Base-by-base conservation (phyloP, 495 filamentous ascomycete genomes). In the Apodospora peruviana region DNA sequence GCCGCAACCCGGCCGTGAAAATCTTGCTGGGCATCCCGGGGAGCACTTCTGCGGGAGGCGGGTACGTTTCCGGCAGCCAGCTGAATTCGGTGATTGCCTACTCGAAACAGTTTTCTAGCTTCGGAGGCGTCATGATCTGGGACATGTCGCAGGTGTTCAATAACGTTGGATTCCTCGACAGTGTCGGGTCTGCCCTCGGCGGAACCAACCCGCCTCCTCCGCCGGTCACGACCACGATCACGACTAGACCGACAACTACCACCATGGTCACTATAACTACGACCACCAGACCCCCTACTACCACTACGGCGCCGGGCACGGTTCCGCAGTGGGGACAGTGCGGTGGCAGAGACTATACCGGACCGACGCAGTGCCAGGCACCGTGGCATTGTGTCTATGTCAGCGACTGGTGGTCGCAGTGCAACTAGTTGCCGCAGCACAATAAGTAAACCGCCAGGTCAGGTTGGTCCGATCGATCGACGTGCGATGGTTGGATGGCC, bases 111-210 rank as follows among this genome's bases (percentile, higher is more conserved):
- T 82, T 80, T 58, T 55, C 66, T 2, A 83, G 77, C 59, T 83
- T 87, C 53, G 83, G 84, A 7, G 84, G 84, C 19, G 74, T 85
- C 3, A 86, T 87, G 84, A 69, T 84, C 56, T 88, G 84, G 85
- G 85, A 88, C 70, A 76, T 76, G 53, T 77, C 66, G 11, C 80
- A 84, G 66, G 79, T 77, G 1, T 79, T 77, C 56, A 64, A 59
- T 25, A 87, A 87, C 58, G 5, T 52, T 8, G 81, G 81, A 5
- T 83, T 82, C 57, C 60, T 86, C 51, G 62, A 66, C 23, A 58
- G 55, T 24, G 62, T 81, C 18, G 58, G 45, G 43, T 38, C 52
- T 14, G 49, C 57, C 2, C 50, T 74, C 41, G 56, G 57, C 12
- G 47, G 40, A 9, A 38, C 14, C 11, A 23, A 21, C 10, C 27